A percentile compares a stretch with the other conserved stretches of the same genome.
Evolutionary conservation across 1,139 yeast genomes (phyloP).

Genomic region (Blastobotrys malaysiensis): DNA sequence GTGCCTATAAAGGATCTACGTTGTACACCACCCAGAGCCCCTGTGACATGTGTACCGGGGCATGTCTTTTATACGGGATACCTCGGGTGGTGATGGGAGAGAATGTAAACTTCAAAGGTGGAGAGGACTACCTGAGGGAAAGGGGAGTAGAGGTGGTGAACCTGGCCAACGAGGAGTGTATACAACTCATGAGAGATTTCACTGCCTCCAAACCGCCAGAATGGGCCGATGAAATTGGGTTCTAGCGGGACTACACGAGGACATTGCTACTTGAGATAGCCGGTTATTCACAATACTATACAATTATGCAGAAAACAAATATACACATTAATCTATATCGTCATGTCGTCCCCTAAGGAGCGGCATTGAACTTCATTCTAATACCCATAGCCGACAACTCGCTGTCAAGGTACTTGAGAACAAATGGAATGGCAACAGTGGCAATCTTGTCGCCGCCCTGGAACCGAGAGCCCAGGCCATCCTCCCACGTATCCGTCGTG

Average conservation of each 20-base stretch:
- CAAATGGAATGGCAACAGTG: slow-evolving; percentile 95
- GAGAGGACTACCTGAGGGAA: slow-evolving; percentile 59
- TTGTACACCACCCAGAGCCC: slow-evolving; percentile 92
- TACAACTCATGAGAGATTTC: slow-evolving; percentile 65
- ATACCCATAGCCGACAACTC: slow-evolving; percentile 99
- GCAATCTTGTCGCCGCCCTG: slow-evolving; percentile 91
- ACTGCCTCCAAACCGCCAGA: slow-evolving; percentile 50
- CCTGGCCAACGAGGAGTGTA: slow-evolving; percentile 60
- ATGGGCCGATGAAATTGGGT: slow-evolving; percentile 91
- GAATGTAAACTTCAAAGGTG: slow-evolving; percentile 70
- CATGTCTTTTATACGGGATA: slow-evolving; percentile 80
- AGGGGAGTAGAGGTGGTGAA: slow-evolving; percentile 73
- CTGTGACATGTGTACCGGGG: slow-evolving; percentile 92
- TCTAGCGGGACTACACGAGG: no score
- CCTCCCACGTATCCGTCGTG: slow-evolving; percentile 80
- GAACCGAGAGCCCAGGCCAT: slow-evolving; percentile 87
- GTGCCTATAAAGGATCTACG: slow-evolving; percentile 49
- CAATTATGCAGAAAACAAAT: background rate
- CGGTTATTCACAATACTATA: no score
- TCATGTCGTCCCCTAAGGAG: slow-evolving; percentile 23
- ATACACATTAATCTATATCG: background rate
- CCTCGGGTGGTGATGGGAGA: slow-evolving; percentile 86
- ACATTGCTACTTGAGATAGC: no score
- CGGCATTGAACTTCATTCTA: slow-evolving; percentile 78
- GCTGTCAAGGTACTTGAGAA: slow-evolving; percentile 88